Evolutionary conservation across 2,329 filamentous ascomycete species (phyloP), one percentile per base, ranked within the genome.

Genomic region (Verticillium dahliae): DNA sequence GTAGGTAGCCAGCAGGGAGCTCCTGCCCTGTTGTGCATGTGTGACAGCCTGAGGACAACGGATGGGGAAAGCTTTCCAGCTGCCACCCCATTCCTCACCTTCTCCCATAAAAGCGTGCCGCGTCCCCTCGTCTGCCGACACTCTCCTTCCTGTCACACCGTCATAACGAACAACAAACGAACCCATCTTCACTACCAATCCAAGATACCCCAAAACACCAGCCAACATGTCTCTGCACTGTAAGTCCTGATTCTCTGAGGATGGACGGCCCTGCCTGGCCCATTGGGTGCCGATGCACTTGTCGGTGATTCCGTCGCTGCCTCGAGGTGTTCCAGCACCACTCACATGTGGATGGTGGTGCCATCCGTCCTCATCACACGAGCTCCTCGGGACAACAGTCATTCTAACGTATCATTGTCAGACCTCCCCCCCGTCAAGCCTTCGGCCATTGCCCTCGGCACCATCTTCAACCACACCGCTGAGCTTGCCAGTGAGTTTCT

Each of bases 381-480:
- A 58, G n/a, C 45, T 45, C 9, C 18, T 3, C 18, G 5, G 22
- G 35, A 52, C 45, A 41, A 31, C 27, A 31, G 27, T 37, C 61
- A 50, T 45, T 10, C 60, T 55, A 33, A 57, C 59, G 64, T 38
- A 64, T 62, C 58, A 18, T 35, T 18, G 52, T 59, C 62, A 85
- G 83, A 86, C 73, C 80, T 87, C 38, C 84, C 84, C 67, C 75
- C 93, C 69, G 95, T 99, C 74, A 98, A 97, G 89, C 95, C 95
- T 70, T 97, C 93, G 74, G 94, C 95, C 72, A 97, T 99, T 74
- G 95, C 94, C 73, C 87, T 98, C 73, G 95, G 95, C 80, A 95
- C 93, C 66, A 81, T 92, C 77, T 99, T 97, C 88, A 97, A 90
- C 85, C 94, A 99, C 81, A 88, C 89, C 71, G 84, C 92, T 71